Evolutionary conservation across 2,329 filamentous ascomycete genomes (phyloP).

Genomic region (Plectosphaerella sp.): DNA sequence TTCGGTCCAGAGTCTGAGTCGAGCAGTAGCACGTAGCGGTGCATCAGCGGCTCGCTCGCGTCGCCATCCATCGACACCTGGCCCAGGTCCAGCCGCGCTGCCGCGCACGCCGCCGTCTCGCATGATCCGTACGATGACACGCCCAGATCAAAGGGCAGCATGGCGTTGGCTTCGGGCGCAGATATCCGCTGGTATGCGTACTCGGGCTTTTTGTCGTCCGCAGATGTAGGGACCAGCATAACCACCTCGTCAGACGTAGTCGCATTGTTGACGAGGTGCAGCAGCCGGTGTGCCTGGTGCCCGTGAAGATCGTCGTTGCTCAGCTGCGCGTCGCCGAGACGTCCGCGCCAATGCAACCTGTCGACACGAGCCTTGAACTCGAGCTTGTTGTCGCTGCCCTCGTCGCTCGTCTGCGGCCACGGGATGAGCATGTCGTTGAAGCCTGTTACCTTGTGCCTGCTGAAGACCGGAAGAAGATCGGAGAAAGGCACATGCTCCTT

Average conservation of each 20-base stretch:
- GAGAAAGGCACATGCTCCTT: conserved; percentile 58
- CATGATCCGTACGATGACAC: conserved; percentile 56
- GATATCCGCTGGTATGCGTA: conserved; percentile 54
- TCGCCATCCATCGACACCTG: conserved; percentile 23
- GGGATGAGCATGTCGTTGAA: conserved; percentile 78
- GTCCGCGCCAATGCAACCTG: conserved; percentile 71
- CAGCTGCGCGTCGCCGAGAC: conserved; percentile 51
- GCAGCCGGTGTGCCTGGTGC: conserved; percentile 65
- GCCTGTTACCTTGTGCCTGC: conserved; percentile 65
- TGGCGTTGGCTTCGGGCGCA: conserved; percentile 46
- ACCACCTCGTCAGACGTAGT: conserved; percentile 42
- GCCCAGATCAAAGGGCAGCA: conserved; percentile 51
- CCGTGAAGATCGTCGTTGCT: conserved; percentile 55
- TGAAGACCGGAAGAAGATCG: conserved; percentile 70
- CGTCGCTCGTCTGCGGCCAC: conserved; percentile 39
- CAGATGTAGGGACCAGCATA: conserved; percentile 47
- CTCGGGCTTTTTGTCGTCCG: conserved; percentile 16
- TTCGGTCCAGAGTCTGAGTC: conserved; percentile 69
- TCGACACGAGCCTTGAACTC: conserved; percentile 59
- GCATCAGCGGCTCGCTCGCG: conserved; percentile 52
- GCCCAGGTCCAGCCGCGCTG: conserved; percentile 49
- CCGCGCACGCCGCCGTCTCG: conserved; percentile 42
- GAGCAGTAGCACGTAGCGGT: conserved; percentile 68
- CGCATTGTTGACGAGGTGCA: conserved; percentile 63
- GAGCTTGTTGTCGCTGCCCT: conserved; percentile 36